Conservation (phyloP, 2,329 filamentous ascomycete genomes). For the Fusarium musae region DNA sequence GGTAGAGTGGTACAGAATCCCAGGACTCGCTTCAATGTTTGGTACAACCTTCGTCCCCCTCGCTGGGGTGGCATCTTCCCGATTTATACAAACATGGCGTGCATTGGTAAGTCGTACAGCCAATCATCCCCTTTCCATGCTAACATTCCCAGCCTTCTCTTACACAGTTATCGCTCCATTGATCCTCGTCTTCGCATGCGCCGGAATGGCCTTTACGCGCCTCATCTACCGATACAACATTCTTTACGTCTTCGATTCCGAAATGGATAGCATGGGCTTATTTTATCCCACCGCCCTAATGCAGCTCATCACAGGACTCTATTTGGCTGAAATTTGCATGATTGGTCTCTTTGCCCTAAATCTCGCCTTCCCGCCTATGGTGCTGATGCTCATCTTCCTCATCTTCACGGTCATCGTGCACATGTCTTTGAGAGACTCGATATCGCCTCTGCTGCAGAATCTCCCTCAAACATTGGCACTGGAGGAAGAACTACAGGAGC, state of each 20-base stretch:
- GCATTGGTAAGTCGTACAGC: conserved; percentile 70
- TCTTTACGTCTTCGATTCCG: conserved; percentile 83
- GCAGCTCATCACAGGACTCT: conserved; percentile 85
- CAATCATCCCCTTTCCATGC: not conserved
- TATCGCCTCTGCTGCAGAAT: conserved; percentile 80
- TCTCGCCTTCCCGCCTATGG: conserved; percentile 72
- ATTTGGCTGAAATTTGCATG: conserved; percentile 83
- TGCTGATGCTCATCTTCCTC: conserved; percentile 81
- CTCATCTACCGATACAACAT: conserved; percentile 91
- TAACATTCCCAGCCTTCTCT: conserved; percentile 70
- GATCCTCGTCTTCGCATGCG: conserved; percentile 82
- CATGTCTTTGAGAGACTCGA: conserved; percentile 75
- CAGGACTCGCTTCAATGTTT: conserved; percentile 81
- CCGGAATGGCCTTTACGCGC: conserved; percentile 85
- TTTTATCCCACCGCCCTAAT: conserved; percentile 89
- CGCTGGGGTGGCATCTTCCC: conserved; percentile 88
- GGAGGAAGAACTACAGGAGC: conserved; percentile 59
- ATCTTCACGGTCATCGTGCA: conserved; percentile 83
- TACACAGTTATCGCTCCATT: conserved; percentile 90
- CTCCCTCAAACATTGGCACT: conserved; percentile 78
- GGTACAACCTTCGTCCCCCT: conserved; percentile 77
- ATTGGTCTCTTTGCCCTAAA: conserved; percentile 85
- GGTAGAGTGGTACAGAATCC: conserved; percentile 82
- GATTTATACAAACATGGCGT: conserved; percentile 81
- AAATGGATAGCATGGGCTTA: conserved; percentile 87